Evolutionary conservation across 306 rosid species (phyloP), one percentile per base, ranked within the genome.

Genomic region (Spatholobus suberectus): DNA sequence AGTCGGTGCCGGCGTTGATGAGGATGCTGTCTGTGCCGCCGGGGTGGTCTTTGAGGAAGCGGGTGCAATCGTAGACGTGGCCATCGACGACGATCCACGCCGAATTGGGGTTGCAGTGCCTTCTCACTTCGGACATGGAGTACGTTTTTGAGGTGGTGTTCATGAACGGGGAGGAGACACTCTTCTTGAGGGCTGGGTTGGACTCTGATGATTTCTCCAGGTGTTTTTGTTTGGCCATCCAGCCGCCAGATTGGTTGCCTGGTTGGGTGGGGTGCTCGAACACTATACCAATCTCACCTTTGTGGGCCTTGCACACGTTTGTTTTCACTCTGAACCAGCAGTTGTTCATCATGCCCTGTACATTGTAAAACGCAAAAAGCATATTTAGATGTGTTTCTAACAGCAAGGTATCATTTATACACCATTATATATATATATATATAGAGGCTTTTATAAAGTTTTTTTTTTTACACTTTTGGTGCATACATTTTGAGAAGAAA

Each of bases 331-430:
- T 86, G 78, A 93, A 95, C 98, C 98, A 95, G 61, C 97, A 91
- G 75, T 93, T 95, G 85, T 95, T 95, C 98, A 95, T 93, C 98
- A 95, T 90, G 7, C 98, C 98, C 98, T 94, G 77, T 35, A 7
- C 47, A 75, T 15, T 24, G 5, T 0, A 21, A 49, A 79, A 14
- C 9, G 11, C 1, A 34, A 54, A 35, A 41, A 9, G 8, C 47
- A 4, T 29, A 29, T 3, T 29, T 29, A 29, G 32, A 29, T 29
- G 32, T 29, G 3, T 29, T 29, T 29, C 32, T 29, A 29, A 1
- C 32, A 29, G 32, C 32, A 29, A 1, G 32, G 32, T 29, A 1
- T 1, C 32, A 29, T 29, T 29, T 29, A 29, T 29, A 29, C 3
- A 29, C 32, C 32, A 29, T 29, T 29, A n/a, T n/a, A n/a, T n/a